Percentiles rank a stretch among this genome's conserved stretches.
Conservation (phyloP, 1,284 basidiomycete species). For the Pterulicium gracile region DNA sequence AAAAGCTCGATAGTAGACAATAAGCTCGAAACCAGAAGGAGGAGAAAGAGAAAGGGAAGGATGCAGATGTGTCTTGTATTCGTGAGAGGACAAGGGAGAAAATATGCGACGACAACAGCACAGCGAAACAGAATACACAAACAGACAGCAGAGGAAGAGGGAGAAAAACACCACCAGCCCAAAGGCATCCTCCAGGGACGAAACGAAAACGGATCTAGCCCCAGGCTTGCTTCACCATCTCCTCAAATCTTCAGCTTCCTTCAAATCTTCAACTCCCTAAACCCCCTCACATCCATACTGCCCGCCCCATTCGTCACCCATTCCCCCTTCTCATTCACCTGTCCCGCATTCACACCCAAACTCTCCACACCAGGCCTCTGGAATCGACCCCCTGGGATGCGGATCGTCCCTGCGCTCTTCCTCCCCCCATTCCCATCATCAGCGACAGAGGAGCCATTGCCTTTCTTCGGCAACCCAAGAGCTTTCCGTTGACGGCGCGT, state of each 20-base stretch:
- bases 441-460: constrained; percentile 13
- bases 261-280: constrained; percentile 71
- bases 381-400: constrained; percentile 45
- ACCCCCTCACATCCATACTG: constrained; percentile 67
- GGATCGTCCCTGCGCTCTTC: constrained; percentile 37
- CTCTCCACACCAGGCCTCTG: constrained; percentile 23
- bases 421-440: constrained; percentile 14
- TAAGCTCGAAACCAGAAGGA: too few relatives aligned
- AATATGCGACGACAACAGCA: background rate
- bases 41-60: too few relatives aligned
- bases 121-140: background rate
- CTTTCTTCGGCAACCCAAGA: constrained; percentile 49
- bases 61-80: too few relatives aligned
- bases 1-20: too few relatives aligned
- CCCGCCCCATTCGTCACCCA: constrained; percentile 68
- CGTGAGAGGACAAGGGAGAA: background rate
- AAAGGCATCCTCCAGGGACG: too few relatives aligned
- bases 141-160: background rate
- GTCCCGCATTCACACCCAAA: constrained; percentile 15
- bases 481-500: constrained; percentile 60
- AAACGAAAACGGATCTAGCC: background rate
- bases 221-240: background rate
- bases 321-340: constrained; percentile 32
- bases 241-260: background rate
- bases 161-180: too few relatives aligned